Percentiles rank a stretch among this genome's conserved stretches.
phyloP scores from a whole-genome alignment of 2,329 filamentous ascomycete genomes.

The Colletotrichum costaricense region DNA sequence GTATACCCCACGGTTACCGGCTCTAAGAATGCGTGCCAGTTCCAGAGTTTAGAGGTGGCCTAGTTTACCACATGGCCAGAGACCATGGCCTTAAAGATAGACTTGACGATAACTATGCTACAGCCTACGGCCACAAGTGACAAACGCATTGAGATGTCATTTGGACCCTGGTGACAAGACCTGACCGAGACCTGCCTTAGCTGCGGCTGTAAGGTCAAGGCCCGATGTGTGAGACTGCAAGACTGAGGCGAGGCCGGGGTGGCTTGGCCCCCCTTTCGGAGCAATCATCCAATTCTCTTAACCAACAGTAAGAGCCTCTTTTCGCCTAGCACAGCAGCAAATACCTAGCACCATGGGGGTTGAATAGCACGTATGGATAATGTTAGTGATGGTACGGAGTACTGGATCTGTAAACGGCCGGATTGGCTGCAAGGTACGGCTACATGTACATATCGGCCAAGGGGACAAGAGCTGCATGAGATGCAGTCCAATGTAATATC shows the following conservation, averaged over 20 bases:
- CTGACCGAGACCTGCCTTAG: not conserved
- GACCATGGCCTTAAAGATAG: not conserved
- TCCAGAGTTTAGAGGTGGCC: not conserved
- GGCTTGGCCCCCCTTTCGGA: not conserved
- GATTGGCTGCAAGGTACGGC: not conserved
- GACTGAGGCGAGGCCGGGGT: not conserved
- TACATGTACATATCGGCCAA: not conserved
- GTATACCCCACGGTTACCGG: too few relatives aligned
- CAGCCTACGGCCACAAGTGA: not conserved
- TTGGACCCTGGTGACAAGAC: not conserved
- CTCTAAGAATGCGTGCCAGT: not conserved
- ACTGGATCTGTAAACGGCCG: not conserved
- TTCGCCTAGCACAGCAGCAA: not conserved
- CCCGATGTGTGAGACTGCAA: not conserved
- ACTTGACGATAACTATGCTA: not conserved
- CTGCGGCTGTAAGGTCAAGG: not conserved
- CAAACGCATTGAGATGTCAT: constrained; percentile 2
- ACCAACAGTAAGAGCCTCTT: not conserved
- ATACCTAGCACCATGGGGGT: not conserved
- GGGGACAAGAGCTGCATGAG: not conserved
- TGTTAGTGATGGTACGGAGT: not conserved
- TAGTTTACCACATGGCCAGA: not conserved
- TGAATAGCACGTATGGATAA: not conserved
- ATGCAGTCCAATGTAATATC: not conserved
- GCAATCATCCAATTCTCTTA: not conserved